A percentile compares a stretch with the other conserved stretches of the same genome.
Conservation (phyloP, 192 early-diverging fungal species). For the Gaertneriomyces sp. region DNA sequence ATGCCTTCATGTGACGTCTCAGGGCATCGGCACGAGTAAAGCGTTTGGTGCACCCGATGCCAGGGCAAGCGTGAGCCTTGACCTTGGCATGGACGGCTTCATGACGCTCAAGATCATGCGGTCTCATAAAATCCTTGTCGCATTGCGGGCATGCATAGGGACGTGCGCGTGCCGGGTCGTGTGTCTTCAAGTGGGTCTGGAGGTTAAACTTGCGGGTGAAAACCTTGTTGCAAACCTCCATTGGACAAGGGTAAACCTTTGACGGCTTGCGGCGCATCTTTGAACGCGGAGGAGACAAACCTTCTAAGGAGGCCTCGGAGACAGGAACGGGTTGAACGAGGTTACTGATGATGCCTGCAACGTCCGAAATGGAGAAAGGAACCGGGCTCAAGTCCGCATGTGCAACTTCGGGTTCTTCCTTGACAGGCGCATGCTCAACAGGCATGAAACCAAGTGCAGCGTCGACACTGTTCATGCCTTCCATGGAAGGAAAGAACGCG, state of each 20-base stretch:
- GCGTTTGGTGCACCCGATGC: conserved; percentile 40
- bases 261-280: conserved; percentile 3
- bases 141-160: conserved; percentile 58
- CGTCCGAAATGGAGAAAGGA: background rate
- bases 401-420: background rate
- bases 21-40: conserved; percentile 67
- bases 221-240: conserved; percentile 50
- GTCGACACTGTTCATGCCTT: background rate
- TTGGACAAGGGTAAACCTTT: conserved; percentile 41
- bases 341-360: background rate
- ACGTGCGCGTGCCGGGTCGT: conserved; percentile 62
- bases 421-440: background rate
- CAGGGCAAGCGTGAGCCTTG: conserved; percentile 53
- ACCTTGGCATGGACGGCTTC: conserved; percentile 59
- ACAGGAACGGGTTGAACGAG: background rate
- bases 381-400: background rate
- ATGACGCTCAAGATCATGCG: conserved; percentile 70
- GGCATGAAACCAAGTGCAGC: no score
- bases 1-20: conserved; percentile 45
- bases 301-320: background rate
- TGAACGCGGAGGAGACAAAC: background rate
- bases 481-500: background rate
- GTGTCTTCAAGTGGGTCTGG: conserved; percentile 61
- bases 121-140: conserved; percentile 56
- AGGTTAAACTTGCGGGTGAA: conserved; percentile 70